Percentiles rank a stretch among this genome's conserved stretches.
Conservation (phyloP, 176 grass and related monocot genomes). For the Eleusine coracana region DNA sequence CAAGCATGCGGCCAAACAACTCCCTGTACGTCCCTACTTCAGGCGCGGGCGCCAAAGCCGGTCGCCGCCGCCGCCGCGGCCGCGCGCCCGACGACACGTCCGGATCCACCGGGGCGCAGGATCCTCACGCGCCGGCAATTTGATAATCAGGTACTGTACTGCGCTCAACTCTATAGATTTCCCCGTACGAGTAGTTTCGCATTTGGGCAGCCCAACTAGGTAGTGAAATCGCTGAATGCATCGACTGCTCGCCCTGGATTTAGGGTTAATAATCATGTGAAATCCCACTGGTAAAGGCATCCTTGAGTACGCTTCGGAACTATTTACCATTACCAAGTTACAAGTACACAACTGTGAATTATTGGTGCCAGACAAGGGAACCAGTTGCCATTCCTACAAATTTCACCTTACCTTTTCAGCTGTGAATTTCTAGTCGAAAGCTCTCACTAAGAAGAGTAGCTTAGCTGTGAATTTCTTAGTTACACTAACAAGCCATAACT, state of each 20-base stretch:
- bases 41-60: neutral
- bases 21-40: neutral
- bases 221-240: no score
- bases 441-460: neutral
- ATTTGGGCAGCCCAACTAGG: no score
- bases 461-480: no score
- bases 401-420: neutral
- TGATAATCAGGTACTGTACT: neutral
- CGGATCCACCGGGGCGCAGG: neutral
- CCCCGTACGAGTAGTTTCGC: neutral
- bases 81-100: neutral
- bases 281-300: neutral
- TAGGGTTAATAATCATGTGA: no score
- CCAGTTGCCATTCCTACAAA: neutral
- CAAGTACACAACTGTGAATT: neutral
- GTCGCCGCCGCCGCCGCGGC: no score
- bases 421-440: neutral
- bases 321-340: neutral
- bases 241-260: no score
- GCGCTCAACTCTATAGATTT: neutral
- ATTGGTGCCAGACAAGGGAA: no score
- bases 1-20: neutral
- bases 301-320: neutral
- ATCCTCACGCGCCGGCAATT: neutral
- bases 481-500: no score